Evolutionary conservation across 768 basidiomycete genomes (phyloP), one percentile per base, ranked within the genome.

Genomic region (Mycena latifolia): DNA sequence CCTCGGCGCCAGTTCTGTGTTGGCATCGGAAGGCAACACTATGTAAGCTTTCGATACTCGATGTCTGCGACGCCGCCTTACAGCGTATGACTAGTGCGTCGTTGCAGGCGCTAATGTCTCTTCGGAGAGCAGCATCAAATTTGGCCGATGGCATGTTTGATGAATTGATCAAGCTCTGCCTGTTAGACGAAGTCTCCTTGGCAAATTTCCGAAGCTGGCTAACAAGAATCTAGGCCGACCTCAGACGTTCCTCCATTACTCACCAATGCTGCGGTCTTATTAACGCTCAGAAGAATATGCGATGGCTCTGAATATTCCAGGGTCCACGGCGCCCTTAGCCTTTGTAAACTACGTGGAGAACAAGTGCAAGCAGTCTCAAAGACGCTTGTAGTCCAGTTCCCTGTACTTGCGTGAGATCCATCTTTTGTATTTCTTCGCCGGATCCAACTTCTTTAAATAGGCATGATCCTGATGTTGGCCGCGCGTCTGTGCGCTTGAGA

Each of bases 231-330:
- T 37, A 57, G 48, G 15, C 35, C 27, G 3, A 29, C 37, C 11
- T 1, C 37, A 25, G 0, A 20, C 35, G 11, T 33, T 0, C 3
- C 51, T 0, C 50, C n/a, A 6, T 24, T 24, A 35, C 27, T 61
- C n/a, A 10, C 41, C 22, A 33, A 43, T 43, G 39, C 12, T 12
- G 37, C 39, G 1, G 22, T 27, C 14, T 43, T 25, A 8, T 20
- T 53, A 29, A 52, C 50, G 28, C 22, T 61, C 6, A 11, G 28
- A 37, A 46, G 7, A 4, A 45, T 61, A 22, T 61, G 28, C n/a
- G n/a, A n/a, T 10, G 28, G 22, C 51, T 53, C 50, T 9, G 29
- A 20, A 15, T 8, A 3, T 25, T 37, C 39, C 6, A 29, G n/a
- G 6, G 43, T 61, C 5, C 31, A 17, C 11, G 25, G n/a, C n/a